Base-by-base conservation (phyloP, 2,329 filamentous ascomycete genomes). In the Apiospora arundinis region DNA sequence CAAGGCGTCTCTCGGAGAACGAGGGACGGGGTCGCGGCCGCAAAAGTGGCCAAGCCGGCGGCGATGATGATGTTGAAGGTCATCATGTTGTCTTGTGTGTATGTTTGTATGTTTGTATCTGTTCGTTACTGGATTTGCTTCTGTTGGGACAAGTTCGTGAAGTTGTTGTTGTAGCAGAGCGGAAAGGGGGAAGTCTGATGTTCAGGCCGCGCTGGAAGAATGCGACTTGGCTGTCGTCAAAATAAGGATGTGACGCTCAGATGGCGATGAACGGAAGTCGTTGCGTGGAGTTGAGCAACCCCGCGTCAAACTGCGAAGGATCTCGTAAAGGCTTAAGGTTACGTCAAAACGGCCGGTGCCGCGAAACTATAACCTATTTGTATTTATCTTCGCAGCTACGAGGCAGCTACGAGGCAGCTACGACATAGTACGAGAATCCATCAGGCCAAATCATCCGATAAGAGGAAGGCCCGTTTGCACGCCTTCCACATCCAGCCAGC, bases 1-100 rank as follows among this genome's bases (percentile, higher is more conserved):
- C 78, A 80, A 23, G 77, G 46, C 37, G 71, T 40, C 32, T 37
- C 56, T 11, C 5, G 4, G 9, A 23, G 8, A 21, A 40, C 56
- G 21, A 11, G 18, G 16, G 56, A 9, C 11, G 56, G 18, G 18
- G n/a, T n/a, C 4, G 56, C 56, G 5, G 32, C 56, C 32, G 56
- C 56, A 32, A 8, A 40, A 28, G n/a, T n/a, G 16, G 56, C 56
- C 56, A 63, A 9, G 40, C 32, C 9, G 56, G 18, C 56, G 32
- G 32, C 18, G 32, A n/a, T 2, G 18, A 37, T 4, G 18, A 40
- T 23, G 32, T 2, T 14, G 18, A 63, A 40, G 32, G 56, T 63
- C 56, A 40, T 40, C 56, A 63, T 63, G 56, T 8, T 40, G 32
- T 40, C 32, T 37, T n/a, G 7, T 37, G 25, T 37, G 6, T 37